A percentile compares a stretch with the other conserved stretches of the same genome.
Conservation (phyloP, 768 basidiomycete genomes). For the Guyanaporus albipodus region DNA sequence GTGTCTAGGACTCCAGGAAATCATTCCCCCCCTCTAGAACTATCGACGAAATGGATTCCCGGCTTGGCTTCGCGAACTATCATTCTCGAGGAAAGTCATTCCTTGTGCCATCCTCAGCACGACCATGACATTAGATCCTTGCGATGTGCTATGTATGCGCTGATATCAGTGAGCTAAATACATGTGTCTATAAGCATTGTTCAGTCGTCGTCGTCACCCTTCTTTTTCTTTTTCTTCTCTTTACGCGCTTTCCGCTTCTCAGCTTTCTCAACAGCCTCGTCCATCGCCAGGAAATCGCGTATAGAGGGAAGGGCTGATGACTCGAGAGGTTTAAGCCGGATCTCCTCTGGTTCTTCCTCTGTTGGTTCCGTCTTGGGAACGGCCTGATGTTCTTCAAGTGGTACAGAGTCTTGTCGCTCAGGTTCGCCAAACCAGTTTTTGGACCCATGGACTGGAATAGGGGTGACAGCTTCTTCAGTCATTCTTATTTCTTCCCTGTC, state of each 20-base stretch:
- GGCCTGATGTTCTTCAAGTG: constrained; percentile 13
- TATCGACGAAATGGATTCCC: constrained; percentile 74
- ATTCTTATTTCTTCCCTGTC: constrained; percentile 15
- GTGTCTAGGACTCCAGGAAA: background rate
- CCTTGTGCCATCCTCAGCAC: constrained; percentile 15
- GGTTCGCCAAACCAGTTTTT: constrained; percentile 47
- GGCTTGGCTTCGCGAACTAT: constrained; percentile 58
- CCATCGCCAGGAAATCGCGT: constrained; percentile 75
- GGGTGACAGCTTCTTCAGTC: constrained; percentile 8
- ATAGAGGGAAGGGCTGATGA: constrained; percentile 85
- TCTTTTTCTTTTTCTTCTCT: constrained; percentile 57
- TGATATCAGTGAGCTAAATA: constrained; percentile 2
- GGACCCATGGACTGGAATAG: constrained; percentile 3
- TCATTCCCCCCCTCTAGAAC: constrained; percentile 39
- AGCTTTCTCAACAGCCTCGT: constrained; percentile 58
- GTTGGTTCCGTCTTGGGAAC: constrained; percentile 4
- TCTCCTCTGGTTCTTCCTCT: constrained; percentile 38
- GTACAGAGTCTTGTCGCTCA: constrained; percentile 19
- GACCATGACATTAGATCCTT: constrained; percentile 1
- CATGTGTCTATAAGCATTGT: background rate
- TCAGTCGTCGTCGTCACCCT: constrained; percentile 33
- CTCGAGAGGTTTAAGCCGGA: constrained; percentile 66
- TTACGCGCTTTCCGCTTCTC: constrained; percentile 72
- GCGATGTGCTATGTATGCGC: background rate
- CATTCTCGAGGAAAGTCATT: constrained; percentile 50